phyloP scores from a whole-genome alignment of 2,329 filamentous ascomycete genomes.

The Plenodomus biglobosus region DNA sequence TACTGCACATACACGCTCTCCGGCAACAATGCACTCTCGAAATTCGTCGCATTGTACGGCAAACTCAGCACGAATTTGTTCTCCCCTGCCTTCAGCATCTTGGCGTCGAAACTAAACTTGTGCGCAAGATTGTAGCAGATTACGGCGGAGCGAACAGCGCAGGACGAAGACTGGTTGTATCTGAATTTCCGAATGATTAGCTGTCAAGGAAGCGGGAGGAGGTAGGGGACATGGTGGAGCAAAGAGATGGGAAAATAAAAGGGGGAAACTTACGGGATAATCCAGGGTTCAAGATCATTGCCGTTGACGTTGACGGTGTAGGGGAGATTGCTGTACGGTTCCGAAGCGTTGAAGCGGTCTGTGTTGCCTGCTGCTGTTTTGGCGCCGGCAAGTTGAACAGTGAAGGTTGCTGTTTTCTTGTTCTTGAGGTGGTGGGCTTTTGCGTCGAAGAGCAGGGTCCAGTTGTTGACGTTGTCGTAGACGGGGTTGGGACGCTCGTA shows the following conservation, averaged over 20 bases:
- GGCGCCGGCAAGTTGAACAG: conserved; percentile 63
- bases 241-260: not conserved
- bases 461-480: conserved; percentile 44
- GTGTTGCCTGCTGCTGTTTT: conserved; percentile 65
- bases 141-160: conserved; percentile 61
- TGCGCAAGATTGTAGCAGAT: conserved; percentile 64
- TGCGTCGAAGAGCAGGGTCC: conserved; percentile 16
- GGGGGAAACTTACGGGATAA: conserved; percentile 52
- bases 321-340: conserved; percentile 57
- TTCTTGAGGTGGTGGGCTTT: conserved; percentile 43
- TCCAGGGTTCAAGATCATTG: conserved; percentile 53
- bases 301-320: conserved; percentile 55
- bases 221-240: not conserved
- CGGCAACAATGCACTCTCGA: conserved; percentile 49
- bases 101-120: conserved; percentile 60
- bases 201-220: not conserved
- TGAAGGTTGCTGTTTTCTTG: conserved; percentile 56
- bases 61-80: conserved; percentile 62
- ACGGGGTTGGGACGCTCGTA: conserved; percentile 46
- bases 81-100: conserved; percentile 52
- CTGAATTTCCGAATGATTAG: conserved; percentile 28
- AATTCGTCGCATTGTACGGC: conserved; percentile 61
- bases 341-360: conserved; percentile 57
- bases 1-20: conserved; percentile 64
- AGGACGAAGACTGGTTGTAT: conserved; percentile 60